Evolutionary conservation across 768 basidiomycete genomes (phyloP).

Genomic region (Leccinum imitatum): DNA sequence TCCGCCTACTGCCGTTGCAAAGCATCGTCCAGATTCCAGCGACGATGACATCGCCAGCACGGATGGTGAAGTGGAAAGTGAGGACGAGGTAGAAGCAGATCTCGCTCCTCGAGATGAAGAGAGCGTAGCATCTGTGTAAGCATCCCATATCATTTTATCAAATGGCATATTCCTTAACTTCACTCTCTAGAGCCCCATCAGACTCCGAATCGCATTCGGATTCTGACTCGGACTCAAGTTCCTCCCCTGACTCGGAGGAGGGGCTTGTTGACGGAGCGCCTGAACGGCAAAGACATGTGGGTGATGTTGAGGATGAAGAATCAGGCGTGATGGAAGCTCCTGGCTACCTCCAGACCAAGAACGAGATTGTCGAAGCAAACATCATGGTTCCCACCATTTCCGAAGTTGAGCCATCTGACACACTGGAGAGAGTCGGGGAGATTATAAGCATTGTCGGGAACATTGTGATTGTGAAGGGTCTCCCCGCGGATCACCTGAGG

Average conservation of each 20-base stretch:
- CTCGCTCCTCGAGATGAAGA: conserved; percentile 47
- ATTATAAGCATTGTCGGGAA: conserved; percentile 72
- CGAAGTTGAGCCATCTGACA: conserved; percentile 61
- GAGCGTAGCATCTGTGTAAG: conserved; percentile 26
- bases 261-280: conserved; percentile 4
- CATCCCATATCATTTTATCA: background rate
- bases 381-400: conserved; percentile 62
- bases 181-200: conserved; percentile 25
- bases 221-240: conserved; percentile 25
- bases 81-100: conserved; percentile 72
- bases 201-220: conserved; percentile 43
- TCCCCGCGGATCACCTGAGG: conserved; percentile 41
- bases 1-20: conserved; percentile 5
- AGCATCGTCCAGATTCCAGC: conserved; percentile 17
- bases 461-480: conserved; percentile 71
- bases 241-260: conserved; percentile 24
- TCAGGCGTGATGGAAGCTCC: conserved; percentile 38
- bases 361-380: conserved; percentile 62
- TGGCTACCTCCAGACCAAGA: conserved; percentile 61
- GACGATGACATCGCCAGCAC: conserved; percentile 57
- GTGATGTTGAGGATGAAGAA: conserved; percentile 54
- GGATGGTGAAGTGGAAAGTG: conserved; percentile 54
- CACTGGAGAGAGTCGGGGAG: conserved; percentile 74
- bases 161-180: conserved; percentile 16
- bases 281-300: conserved; percentile 10